These are phyloP conservation scores for Tetrahymena malaccensis DNA, from an alignment of 73 alveolate species.

Conservation along the genomic window DNA sequence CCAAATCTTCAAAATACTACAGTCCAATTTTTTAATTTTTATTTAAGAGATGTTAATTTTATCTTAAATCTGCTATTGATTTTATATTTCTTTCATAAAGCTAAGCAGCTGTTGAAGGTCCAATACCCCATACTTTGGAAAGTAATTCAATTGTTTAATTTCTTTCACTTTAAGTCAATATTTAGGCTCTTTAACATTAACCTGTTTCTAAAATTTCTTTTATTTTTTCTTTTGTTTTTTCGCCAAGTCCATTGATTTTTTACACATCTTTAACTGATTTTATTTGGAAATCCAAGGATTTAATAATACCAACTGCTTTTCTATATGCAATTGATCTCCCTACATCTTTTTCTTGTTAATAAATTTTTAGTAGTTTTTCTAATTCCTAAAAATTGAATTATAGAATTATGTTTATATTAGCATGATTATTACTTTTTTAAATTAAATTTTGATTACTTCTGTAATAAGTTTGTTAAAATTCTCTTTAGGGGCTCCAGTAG, in stretches of 20 bases:
- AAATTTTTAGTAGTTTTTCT: slow-evolving; percentile 48
- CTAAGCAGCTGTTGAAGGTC: slow-evolving; percentile 76
- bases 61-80: slow-evolving; percentile 64
- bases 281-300: slow-evolving; percentile 43
- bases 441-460: background rate
- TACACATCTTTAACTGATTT: slow-evolving; percentile 48
- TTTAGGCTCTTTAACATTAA: slow-evolving; percentile 58
- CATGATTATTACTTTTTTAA: too few species aligned
- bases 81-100: slow-evolving; percentile 78
- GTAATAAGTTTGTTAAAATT: slow-evolving; percentile 4
- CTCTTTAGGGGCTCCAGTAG: slow-evolving; percentile 27
- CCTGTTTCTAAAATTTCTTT: slow-evolving; percentile 88
- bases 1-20: slow-evolving; percentile 78
- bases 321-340: slow-evolving; percentile 73
- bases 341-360: slow-evolving; percentile 50
- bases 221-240: slow-evolving; percentile 75
- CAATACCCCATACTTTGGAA: slow-evolving; percentile 91
- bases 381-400: background rate
- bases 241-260: slow-evolving; percentile 64
- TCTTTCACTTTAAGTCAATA: slow-evolving; percentile 65
- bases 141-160: slow-evolving; percentile 57
- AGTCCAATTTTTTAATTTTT: slow-evolving; percentile 72
- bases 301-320: slow-evolving; percentile 49
- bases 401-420: too few species aligned
- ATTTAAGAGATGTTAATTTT: slow-evolving; percentile 54